A percentile compares a stretch with the other conserved stretches of the same genome.
These are phyloP conservation scores for Ceratonia siliqua DNA, from an alignment of 306 rosid species.

Conservation along the genomic window DNA sequence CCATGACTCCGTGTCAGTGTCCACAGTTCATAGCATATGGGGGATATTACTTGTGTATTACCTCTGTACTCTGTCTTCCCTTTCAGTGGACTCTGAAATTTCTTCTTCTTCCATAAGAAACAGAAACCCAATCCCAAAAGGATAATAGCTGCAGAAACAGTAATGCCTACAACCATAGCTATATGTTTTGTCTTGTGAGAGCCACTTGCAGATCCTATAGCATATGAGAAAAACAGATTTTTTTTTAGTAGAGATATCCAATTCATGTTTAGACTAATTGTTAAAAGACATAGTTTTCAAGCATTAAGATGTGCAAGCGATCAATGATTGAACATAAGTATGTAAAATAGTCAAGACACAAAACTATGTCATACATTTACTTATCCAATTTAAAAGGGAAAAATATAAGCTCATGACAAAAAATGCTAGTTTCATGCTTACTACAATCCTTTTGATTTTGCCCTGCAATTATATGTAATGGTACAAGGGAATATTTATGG, in stretches of 20 bases:
- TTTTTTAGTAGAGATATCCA: not conserved
- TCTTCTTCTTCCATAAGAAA: conserved; percentile 47
- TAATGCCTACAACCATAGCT: conserved; percentile 37
- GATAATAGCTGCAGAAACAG: conserved; percentile 42
- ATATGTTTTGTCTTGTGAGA: conserved; percentile 40
- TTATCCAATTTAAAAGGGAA: not conserved
- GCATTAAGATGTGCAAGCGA: not conserved
- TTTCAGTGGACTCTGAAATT: conserved; percentile 4
- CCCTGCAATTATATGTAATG: not conserved
- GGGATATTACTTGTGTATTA: conserved; percentile 19
- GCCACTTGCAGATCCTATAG: conserved; percentile 31
- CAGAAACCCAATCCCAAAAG: conserved; percentile 45
- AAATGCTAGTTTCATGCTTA: not conserved
- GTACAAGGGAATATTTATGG: not conserved
- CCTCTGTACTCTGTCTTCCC: conserved; percentile 42
- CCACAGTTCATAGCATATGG: no score
- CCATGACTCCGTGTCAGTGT: no score
- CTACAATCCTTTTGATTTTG: not conserved
- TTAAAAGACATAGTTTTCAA: not conserved
- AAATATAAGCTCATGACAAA: not conserved
- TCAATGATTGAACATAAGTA: not conserved
- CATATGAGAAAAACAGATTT: conserved; percentile 34
- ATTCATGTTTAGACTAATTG: conserved; percentile 1
- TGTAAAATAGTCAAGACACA: conserved; percentile 17
- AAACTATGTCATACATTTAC: not conserved